Evolutionary conservation across 2,329 filamentous ascomycete species (phyloP), one percentile per base, ranked within the genome.

Genomic region (Cryphonectria japonica): DNA sequence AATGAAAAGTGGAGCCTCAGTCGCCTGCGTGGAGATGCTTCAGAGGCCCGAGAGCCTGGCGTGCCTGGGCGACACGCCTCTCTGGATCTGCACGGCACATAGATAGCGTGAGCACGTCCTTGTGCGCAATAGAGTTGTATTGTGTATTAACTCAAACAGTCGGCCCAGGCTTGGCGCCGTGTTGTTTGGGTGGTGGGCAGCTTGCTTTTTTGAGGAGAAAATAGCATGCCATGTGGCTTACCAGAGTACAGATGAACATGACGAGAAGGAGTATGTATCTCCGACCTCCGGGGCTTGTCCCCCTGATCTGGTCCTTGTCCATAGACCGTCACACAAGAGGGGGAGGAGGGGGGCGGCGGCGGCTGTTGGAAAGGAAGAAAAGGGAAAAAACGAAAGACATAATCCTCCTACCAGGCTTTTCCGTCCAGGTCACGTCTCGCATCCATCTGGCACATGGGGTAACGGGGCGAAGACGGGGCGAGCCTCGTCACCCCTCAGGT

Each of bases 1-100:
- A 66, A 66, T 66, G 46, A 37, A 26, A 66, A 34, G 43, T 54
- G 64, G 64, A 39, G 43, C 64, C 8, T 54, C 32, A 26, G 64
- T 54, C 64, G 43, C 29, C 26, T 16, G 19, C 46, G 46, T 32
- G 46, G 64, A 50, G 46, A 37, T 32, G 37, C 43, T 43, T 26
- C 14, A 22, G 26, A 13, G 14, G 13, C 37, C 26, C 43, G 19
- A 19, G 22, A 43, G 7, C 46, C 26, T 22, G 29, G 22, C 26
- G 26, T 26, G 26, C 26, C 26, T 26, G 26, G 26, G 26, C 43
- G 22, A 29, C 22, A 39, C 59, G 59, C 46, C 32, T 50, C 32
- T 50, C 19, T 66, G 46, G 43, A 52, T 37, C 64, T 32, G 29
- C 32, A 37, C 26, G 39, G 64, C 64, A 37, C 29, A 19, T 32